Conservation (phyloP, 164 flowering plant species). For the Piper longum region DNA sequence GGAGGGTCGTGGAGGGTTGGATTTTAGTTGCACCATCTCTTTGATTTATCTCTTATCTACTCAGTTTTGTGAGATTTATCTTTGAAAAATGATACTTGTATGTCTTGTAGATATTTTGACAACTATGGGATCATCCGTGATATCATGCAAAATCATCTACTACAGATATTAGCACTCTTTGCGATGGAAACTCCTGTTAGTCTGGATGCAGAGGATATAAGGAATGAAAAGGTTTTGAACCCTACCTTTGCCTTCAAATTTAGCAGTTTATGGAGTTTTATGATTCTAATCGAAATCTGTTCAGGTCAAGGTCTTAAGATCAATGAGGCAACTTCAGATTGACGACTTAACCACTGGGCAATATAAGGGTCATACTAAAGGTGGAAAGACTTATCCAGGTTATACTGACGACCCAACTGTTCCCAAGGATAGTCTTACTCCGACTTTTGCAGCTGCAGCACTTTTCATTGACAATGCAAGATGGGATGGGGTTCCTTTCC, state of each 20-base stretch:
- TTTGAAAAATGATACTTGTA: not conserved
- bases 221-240: constrained; percentile 74
- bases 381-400: constrained; percentile 37
- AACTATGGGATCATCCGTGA: constrained; percentile 84
- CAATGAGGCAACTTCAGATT: constrained; percentile 50
- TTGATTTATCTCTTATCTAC: not conserved
- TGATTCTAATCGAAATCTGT: not conserved
- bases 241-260: not conserved
- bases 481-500: constrained; percentile 94
- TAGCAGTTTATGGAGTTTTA: not conserved
- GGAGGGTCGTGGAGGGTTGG: constrained; percentile 85
- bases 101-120: constrained; percentile 48
- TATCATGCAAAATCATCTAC: constrained; percentile 82
- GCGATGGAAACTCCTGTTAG: constrained; percentile 97
- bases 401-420: constrained; percentile 68
- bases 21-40: not conserved
- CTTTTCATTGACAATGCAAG: constrained; percentile 71
- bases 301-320: constrained; percentile 75
- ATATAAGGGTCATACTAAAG: constrained; percentile 53
- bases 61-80: not conserved
- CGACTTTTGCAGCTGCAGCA: constrained; percentile 82
- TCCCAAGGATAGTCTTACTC: constrained; percentile 51
- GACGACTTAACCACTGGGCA: constrained; percentile 62
- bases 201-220: constrained; percentile 80
- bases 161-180: constrained; percentile 73